Conservation (phyloP, 192 early-diverging fungal genomes). For the Jimgerdemannia flammicorona region DNA sequence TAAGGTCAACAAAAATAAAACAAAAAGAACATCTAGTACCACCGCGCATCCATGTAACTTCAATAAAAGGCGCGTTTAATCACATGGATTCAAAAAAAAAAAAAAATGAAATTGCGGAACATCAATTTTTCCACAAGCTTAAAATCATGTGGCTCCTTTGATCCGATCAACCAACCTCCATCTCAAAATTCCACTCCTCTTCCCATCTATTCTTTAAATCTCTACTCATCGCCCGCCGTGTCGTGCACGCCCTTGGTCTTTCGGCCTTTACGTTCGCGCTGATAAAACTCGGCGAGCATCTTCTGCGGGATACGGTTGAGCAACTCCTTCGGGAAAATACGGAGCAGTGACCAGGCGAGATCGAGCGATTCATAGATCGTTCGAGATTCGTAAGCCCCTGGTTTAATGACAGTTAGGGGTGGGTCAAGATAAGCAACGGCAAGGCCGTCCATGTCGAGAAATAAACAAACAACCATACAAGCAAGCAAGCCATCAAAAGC, state of each 20-base stretch:
- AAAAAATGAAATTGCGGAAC: no score
- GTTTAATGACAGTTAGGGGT: background rate
- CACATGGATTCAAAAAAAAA: no score
- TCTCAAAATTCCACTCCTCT: background rate
- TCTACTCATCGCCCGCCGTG: slow-evolving; percentile 22
- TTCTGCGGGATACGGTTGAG: slow-evolving; percentile 98
- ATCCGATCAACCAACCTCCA: background rate
- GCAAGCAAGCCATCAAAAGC: slow-evolving; percentile 5
- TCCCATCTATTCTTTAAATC: background rate
- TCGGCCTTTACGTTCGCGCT: slow-evolving; percentile 64
- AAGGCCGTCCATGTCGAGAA: no score
- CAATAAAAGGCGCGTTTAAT: no score
- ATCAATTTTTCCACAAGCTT: no score
- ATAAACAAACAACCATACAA: background rate
- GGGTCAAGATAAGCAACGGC: background rate
- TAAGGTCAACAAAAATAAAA: no score
- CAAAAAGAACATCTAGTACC: no score
- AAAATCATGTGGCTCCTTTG: background rate
- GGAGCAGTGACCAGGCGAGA: slow-evolving; percentile 95
- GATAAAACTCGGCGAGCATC: slow-evolving; percentile 91
- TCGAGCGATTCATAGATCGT: slow-evolving; percentile 97
- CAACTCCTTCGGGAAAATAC: slow-evolving; percentile 99
- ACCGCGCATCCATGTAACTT: no score
- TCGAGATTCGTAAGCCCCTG: slow-evolving; percentile 89
- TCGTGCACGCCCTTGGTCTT: slow-evolving; percentile 41